Evolutionary conservation across 805 yeast species (phyloP).

Genomic region (Wickerhamomyces sydowiorum): DNA sequence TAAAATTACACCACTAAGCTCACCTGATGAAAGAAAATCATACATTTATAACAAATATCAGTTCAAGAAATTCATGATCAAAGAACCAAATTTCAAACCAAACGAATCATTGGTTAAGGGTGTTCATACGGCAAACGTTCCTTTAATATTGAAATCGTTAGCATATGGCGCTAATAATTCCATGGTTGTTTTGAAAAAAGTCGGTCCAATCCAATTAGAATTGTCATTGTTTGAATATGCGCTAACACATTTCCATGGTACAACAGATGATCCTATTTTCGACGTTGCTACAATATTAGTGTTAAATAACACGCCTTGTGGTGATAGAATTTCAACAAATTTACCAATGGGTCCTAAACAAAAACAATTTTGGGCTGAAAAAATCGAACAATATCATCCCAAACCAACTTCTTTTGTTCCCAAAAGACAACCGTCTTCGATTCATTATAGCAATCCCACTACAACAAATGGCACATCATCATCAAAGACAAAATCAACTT

Average conservation of each 20-base stretch:
- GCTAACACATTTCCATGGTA: slow-evolving; percentile 35
- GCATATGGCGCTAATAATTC: slow-evolving; percentile 45
- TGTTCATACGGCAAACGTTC: slow-evolving; percentile 43
- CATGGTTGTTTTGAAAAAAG: slow-evolving; percentile 28
- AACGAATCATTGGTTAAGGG: slow-evolving; percentile 43
- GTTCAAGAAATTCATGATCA: slow-evolving; percentile 37
- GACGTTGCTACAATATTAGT: slow-evolving; percentile 51
- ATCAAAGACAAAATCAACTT: not conserved
- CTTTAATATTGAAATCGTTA: slow-evolving; percentile 36
- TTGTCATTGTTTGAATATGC: slow-evolving; percentile 45
- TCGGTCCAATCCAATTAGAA: slow-evolving; percentile 14
- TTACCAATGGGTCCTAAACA: slow-evolving; percentile 41
- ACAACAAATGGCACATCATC: not conserved
- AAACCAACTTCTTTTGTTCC: not conserved
- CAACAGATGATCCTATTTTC: slow-evolving; percentile 29
- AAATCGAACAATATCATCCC: slow-evolving; percentile 24
- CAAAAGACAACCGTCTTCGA: not conserved
- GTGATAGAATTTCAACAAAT: slow-evolving; percentile 26
- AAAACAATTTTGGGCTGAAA: slow-evolving; percentile 46
- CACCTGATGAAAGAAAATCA: slow-evolving; percentile 43
- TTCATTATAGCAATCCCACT: not conserved
- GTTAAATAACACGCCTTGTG: slow-evolving; percentile 49
- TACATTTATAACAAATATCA: slow-evolving; percentile 66
- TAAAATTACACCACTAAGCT: slow-evolving; percentile 28
- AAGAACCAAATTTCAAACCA: slow-evolving; percentile 10